Conservation (phyloP, 345 rosid species). For the Linum trigynum region DNA sequence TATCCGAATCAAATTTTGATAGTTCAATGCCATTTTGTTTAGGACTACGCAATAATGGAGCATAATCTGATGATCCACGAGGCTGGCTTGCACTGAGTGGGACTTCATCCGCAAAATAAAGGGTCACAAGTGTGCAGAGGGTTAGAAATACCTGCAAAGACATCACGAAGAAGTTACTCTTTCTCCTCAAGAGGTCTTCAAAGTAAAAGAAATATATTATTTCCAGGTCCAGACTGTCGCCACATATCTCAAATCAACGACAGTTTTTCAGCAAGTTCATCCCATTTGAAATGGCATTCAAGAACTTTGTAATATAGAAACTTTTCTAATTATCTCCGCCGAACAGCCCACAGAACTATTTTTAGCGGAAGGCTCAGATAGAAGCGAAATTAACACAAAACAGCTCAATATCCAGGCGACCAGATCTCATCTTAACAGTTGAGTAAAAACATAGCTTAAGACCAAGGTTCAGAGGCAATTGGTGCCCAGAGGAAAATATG, state of each 20-base stretch:
- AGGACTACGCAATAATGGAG: slow-evolving; percentile 66
- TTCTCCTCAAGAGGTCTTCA: background rate
- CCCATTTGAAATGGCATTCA: no score
- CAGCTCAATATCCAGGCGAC: no score
- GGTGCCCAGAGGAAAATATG: background rate
- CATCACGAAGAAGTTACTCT: background rate
- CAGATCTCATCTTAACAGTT: no score
- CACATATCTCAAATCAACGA: background rate
- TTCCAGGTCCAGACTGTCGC: background rate
- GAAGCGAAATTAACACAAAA: no score
- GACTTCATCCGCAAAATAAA: slow-evolving; percentile 80
- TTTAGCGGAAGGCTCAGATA: no score
- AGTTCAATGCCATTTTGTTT: slow-evolving; percentile 36
- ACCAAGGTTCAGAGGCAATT: background rate
- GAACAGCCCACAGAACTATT: no score
- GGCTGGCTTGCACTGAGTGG: slow-evolving; percentile 43
- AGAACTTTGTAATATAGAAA: no score
- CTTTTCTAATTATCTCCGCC: background rate
- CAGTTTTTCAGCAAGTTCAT: background rate
- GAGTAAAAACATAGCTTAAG: no score
- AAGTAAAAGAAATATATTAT: background rate
- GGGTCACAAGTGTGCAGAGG: slow-evolving; percentile 69
- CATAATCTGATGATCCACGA: slow-evolving; percentile 49
- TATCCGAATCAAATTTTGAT: slow-evolving; percentile 35
- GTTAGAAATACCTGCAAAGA: slow-evolving; percentile 71